A percentile compares a stretch with the other conserved stretches of the same genome.
These are phyloP conservation scores for Amoebophrya sp. DNA, from an alignment of 169 alveolate species.

Conservation along the genomic window DNA sequence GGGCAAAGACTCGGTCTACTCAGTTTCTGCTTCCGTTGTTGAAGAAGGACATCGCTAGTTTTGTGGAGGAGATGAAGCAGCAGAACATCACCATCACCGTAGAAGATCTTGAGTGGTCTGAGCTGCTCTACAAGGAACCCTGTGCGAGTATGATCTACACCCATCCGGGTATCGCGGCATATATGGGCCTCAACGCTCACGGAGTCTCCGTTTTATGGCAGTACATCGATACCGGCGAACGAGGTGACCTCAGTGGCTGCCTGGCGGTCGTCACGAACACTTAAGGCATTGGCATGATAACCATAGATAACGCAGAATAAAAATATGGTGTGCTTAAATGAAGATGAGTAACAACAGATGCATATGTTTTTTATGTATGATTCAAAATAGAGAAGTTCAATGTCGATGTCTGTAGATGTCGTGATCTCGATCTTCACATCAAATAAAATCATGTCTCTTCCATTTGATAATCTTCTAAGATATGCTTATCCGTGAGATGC, in stretches of 20 bases:
- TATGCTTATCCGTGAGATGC: slow-evolving; percentile 20
- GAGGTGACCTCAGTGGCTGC: not conserved
- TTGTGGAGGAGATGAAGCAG: not conserved
- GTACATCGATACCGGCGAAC: slow-evolving; percentile 16
- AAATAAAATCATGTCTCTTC: too few relatives aligned
- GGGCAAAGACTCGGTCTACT: not conserved
- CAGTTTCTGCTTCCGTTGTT: not conserved
- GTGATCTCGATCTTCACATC: too few relatives aligned
- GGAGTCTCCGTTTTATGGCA: not conserved
- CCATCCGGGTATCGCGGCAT: not conserved
- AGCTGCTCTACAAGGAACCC: not conserved
- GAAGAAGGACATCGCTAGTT: not conserved
- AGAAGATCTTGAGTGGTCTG: not conserved
- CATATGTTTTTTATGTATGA: too few relatives aligned
- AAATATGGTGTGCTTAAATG: too few relatives aligned
- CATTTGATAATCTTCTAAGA: too few relatives aligned
- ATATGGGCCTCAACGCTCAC: slow-evolving; percentile 16
- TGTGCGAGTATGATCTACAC: slow-evolving; percentile 12
- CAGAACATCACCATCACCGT: not conserved
- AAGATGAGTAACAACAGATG: too few relatives aligned
- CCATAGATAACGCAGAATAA: too few relatives aligned
- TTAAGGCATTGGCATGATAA: too few relatives aligned
- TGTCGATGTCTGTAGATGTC: too few relatives aligned
- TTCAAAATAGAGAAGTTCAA: too few relatives aligned
- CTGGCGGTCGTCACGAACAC: slow-evolving; percentile 16